Evolutionary conservation across 2,329 filamentous ascomycete genomes (phyloP).

Genomic region (Xylariaceae sp.): DNA sequence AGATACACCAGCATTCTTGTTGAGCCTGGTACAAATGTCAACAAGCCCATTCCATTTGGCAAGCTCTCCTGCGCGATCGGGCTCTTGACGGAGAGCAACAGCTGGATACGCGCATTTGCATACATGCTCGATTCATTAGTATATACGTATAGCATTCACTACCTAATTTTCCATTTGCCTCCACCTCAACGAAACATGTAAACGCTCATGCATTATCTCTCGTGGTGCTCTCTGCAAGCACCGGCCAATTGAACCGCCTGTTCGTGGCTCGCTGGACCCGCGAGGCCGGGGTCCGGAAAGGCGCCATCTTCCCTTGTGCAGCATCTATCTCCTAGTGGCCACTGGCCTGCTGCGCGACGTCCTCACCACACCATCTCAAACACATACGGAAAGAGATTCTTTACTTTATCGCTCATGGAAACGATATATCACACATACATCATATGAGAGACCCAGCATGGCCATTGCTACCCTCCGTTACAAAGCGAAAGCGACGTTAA

Average conservation of each 20-base stretch:
- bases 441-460: no score
- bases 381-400: not conserved
- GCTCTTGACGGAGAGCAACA: slow-evolving; percentile 1
- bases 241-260: slow-evolving; percentile 4
- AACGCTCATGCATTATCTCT: slow-evolving; percentile 7
- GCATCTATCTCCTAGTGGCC: slow-evolving; percentile 3
- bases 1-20: no score
- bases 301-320: slow-evolving; percentile 11
- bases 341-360: slow-evolving; percentile 7
- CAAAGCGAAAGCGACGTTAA: no score
- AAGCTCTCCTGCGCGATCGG: no score
- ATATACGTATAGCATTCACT: no score
- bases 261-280: not conserved
- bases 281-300: slow-evolving; percentile 7
- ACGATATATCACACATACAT: no score
- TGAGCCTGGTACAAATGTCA: no score
- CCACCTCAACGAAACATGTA: slow-evolving; percentile 3
- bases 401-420: no score
- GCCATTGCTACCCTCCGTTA: no score
- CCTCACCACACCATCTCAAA: slow-evolving; percentile 10
- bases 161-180: not conserved
- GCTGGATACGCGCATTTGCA: not conserved
- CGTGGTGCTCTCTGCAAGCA: slow-evolving; percentile 1
- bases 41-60: no score
- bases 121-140: no score